These are phyloP conservation scores for Nemania sp. DNA, from an alignment of 2,329 filamentous ascomycete species.

Conservation along the genomic window DNA sequence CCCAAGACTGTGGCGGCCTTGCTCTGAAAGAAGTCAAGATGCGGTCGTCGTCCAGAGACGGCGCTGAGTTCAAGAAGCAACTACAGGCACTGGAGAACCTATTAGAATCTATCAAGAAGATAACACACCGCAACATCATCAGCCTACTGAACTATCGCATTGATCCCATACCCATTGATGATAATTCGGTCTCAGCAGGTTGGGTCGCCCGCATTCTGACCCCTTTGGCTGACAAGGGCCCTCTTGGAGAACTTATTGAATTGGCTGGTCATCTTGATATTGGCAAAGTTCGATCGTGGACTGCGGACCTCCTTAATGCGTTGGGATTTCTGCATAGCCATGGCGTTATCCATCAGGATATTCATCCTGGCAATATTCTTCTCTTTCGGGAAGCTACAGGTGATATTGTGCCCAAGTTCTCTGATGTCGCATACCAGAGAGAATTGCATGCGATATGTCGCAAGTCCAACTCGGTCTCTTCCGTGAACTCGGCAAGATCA, in stretches of 20 bases:
- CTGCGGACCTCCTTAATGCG: conserved; percentile 87
- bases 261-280: conserved; percentile 75
- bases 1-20: conserved; percentile 64
- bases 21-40: conserved; percentile 74
- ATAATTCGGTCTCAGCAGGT: conserved; percentile 45
- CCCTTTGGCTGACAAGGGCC: conserved; percentile 80
- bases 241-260: conserved; percentile 80
- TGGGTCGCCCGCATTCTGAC: conserved; percentile 80
- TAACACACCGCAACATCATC: conserved; percentile 77
- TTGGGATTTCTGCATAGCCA: conserved; percentile 85
- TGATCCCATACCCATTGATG: conserved; percentile 52
- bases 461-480: conserved; percentile 56
- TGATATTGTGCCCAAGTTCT: conserved; percentile 72
- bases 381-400: conserved; percentile 72
- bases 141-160: conserved; percentile 85
- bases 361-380: conserved; percentile 80
- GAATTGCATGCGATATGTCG: conserved; percentile 66
- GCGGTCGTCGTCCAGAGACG: conserved; percentile 60
- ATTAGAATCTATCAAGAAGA: conserved; percentile 73
- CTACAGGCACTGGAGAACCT: conserved; percentile 77
- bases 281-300: conserved; percentile 82
- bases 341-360: conserved; percentile 80
- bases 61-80: conserved; percentile 71
- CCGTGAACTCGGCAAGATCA: conserved; percentile 67
- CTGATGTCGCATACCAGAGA: conserved; percentile 73